Percentiles rank a stretch among this genome's conserved stretches.
phyloP scores from a whole-genome alignment of 2,329 filamentous ascomycete species.

The Phyllosticta capitalensis region DNA sequence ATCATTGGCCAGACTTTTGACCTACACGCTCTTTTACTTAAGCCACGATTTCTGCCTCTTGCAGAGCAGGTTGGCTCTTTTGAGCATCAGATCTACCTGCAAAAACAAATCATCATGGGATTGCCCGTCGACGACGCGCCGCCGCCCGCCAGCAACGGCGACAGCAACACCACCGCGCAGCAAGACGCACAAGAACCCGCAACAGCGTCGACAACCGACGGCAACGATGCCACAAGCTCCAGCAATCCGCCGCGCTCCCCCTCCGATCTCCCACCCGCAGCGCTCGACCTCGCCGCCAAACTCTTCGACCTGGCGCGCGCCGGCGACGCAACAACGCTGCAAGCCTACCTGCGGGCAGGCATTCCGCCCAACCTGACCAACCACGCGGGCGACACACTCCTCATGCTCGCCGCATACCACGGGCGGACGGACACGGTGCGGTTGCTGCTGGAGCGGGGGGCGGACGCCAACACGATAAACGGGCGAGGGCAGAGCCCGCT shows the following conservation, averaged over 20 bases:
- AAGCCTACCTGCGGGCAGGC: conserved; percentile 54
- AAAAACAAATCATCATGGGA: conserved; percentile 2
- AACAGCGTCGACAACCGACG: background rate
- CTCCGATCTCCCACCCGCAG: conserved; percentile 48
- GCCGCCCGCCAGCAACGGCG: background rate
- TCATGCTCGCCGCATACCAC: conserved; percentile 66
- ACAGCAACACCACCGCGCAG: background rate
- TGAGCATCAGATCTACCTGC: too few relatives aligned
- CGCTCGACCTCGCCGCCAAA: conserved; percentile 54
- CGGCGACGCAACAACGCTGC: conserved; percentile 50
- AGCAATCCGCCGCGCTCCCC: conserved; percentile 9
- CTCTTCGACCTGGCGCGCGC: conserved; percentile 58
- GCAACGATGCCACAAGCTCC: background rate
- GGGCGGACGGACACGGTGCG: conserved; percentile 53
- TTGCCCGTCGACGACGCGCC: conserved; percentile 5
- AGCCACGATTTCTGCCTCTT: background rate
- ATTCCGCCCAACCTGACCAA: conserved; percentile 63
- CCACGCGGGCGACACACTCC: conserved; percentile 61
- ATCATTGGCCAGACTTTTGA: background rate
- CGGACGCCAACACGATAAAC: conserved; percentile 59
- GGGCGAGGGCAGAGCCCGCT: conserved; percentile 59
- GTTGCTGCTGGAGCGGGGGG: conserved; percentile 52
- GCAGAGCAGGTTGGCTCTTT: background rate
- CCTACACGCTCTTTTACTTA: background rate
- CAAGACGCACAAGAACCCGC: background rate